Percentiles rank a stretch among this genome's conserved stretches.
Evolutionary conservation across 371 early-diverging fungal species (phyloP).

Genomic region (Basidiobolus heterosporus): DNA sequence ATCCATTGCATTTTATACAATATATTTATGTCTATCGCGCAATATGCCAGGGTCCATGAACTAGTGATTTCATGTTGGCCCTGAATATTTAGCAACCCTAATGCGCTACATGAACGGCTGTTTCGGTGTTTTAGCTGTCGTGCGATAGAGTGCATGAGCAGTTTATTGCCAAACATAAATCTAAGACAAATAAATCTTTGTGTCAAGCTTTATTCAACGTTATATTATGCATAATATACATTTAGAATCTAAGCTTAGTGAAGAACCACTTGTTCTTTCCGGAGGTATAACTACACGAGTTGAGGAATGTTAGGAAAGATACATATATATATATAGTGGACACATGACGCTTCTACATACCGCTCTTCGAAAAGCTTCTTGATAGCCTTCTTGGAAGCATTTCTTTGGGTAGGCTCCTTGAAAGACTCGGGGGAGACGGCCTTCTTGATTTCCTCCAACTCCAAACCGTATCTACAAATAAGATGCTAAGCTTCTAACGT

Average conservation of each 20-base stretch:
- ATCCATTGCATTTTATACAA: no score
- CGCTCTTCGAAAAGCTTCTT: slow-evolving; percentile 88
- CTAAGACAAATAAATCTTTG: no score
- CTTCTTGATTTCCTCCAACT: slow-evolving; percentile 75
- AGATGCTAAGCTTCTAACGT: slow-evolving; percentile 14
- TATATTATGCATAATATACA: no score
- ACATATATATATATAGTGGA: not conserved
- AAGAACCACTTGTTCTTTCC: slow-evolving; percentile 99
- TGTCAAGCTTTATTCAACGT: not conserved
- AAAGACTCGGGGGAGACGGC: slow-evolving; percentile 72
- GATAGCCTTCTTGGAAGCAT: slow-evolving; percentile 78
- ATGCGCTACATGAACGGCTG: no score
- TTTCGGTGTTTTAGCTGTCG: no score
- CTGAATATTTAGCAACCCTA: no score
- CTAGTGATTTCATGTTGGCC: no score
- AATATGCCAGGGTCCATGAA: no score
- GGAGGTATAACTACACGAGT: slow-evolving; percentile 50
- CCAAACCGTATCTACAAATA: slow-evolving; percentile 38
- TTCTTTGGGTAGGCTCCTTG: slow-evolving; percentile 86
- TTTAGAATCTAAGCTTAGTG: slow-evolving; percentile 94
- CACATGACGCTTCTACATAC: slow-evolving; percentile 12
- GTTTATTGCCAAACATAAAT: no score
- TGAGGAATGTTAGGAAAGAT: slow-evolving; percentile 1
- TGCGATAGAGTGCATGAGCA: no score
- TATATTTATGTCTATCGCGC: no score